Percentiles rank a stretch among this genome's conserved stretches.
Conservation (phyloP, 2,329 filamentous ascomycete species). For the Hymenoscyphus repandus region DNA sequence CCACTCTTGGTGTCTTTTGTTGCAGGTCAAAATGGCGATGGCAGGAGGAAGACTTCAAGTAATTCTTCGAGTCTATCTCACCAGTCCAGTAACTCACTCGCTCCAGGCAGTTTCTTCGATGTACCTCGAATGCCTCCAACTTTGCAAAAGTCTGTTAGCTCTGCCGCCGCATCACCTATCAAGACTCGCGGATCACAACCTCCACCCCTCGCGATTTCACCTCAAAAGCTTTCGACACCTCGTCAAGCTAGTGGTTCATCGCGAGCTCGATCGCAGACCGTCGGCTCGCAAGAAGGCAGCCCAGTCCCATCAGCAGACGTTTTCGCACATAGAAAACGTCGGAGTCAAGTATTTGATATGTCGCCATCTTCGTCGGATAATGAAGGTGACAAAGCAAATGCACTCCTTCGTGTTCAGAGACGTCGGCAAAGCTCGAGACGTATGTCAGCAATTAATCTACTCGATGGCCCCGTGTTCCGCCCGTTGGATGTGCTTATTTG, state of each 20-base stretch:
- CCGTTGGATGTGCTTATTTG: conserved; percentile 93
- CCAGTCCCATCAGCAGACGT: conserved; percentile 56
- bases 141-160: conserved; percentile 55
- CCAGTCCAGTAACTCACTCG: conserved; percentile 64
- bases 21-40: conserved; percentile 72
- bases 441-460: conserved; percentile 83
- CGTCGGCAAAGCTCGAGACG: conserved; percentile 93
- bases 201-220: conserved; percentile 50
- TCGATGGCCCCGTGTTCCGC: conserved; percentile 80
- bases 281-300: conserved; percentile 91
- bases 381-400: conserved; percentile 87
- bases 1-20: conserved; percentile 96
- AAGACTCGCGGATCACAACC: conserved; percentile 46
- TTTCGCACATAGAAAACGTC: conserved; percentile 76
- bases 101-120: conserved; percentile 68
- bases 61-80: conserved; percentile 81
- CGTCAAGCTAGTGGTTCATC: conserved; percentile 56
- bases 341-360: conserved; percentile 92
- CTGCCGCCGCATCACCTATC: conserved; percentile 48
- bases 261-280: conserved; percentile 83
- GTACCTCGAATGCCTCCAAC: conserved; percentile 57
- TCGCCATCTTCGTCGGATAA: conserved; percentile 98
- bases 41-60: conserved; percentile 83
- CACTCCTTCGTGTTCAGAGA: conserved; percentile 83
- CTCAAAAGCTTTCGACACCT: conserved; percentile 59